Conservation (phyloP, 2,329 filamentous ascomycete genomes). For the Colletotrichum siamense region DNA sequence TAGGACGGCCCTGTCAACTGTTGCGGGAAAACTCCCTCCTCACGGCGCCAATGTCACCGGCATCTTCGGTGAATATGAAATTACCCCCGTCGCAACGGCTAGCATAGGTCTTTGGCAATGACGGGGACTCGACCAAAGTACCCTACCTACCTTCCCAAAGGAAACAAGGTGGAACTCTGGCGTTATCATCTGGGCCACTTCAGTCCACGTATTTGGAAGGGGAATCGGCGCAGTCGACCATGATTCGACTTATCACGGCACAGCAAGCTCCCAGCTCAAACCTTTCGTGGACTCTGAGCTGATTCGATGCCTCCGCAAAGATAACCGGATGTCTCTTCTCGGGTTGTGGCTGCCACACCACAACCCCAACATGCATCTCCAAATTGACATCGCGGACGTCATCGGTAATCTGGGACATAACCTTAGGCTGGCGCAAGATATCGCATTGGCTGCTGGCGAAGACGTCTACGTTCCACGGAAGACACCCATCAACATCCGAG, state of each 20-base stretch:
- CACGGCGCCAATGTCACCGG: background rate
- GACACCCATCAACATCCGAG: background rate
- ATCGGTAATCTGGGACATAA: background rate
- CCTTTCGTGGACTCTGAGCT: background rate
- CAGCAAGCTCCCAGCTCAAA: background rate
- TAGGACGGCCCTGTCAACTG: background rate
- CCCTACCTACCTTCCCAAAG: constrained; percentile 16
- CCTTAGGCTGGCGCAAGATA: background rate
- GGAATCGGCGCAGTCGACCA: background rate
- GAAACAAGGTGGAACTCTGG: constrained; percentile 1
- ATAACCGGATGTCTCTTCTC: constrained; percentile 1
- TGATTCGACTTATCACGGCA: constrained; percentile 1
- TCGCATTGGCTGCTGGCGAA: background rate
- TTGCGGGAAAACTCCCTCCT: background rate
- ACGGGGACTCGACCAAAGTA: constrained; percentile 1
- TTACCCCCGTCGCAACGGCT: background rate
- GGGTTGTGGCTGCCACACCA: background rate
- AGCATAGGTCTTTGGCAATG: constrained; percentile 8
- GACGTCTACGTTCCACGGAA: background rate
- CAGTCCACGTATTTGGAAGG: background rate
- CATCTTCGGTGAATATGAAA: background rate
- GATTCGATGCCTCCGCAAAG: background rate
- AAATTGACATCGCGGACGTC: constrained; percentile 3
- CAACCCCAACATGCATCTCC: background rate
- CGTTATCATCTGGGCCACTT: background rate